A percentile compares a stretch with the other conserved stretches of the same genome.
Conservation (phyloP, 192 early-diverging fungal genomes). For the Linnemannia elongata region DNA sequence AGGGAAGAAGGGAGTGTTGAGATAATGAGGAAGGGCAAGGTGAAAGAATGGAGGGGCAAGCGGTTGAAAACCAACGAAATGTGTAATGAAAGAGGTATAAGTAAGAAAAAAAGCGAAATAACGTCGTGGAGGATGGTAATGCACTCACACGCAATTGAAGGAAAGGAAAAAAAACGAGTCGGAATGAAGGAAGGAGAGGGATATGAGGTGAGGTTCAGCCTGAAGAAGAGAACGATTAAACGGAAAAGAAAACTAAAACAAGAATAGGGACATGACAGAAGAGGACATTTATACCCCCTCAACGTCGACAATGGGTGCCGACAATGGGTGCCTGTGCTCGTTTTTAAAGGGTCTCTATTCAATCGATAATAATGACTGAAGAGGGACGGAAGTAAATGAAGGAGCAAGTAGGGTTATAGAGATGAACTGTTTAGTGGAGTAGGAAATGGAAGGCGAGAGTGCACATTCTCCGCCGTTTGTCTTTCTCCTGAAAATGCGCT, state of each 20-base stretch:
- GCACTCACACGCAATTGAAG: background rate
- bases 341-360: background rate
- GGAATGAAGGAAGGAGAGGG: background rate
- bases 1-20: background rate
- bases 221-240: background rate
- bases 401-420: no score
- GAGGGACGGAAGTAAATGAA: no score
- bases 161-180: background rate
- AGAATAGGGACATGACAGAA: no score
- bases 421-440: no score
- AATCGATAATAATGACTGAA: no score
- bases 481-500: background rate
- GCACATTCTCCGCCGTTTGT: background rate
- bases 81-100: background rate
- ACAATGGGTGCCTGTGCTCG: slow-evolving; percentile 33
- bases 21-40: background rate
- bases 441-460: no score
- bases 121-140: background rate
- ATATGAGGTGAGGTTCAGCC: background rate
- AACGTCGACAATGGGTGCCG: slow-evolving; percentile 44
- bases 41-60: background rate
- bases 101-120: background rate
- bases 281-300: background rate
- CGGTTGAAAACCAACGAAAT: background rate
- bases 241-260: background rate